A percentile compares a stretch with the other conserved stretches of the same genome.
Evolutionary conservation across 768 basidiomycete genomes (phyloP).

Genomic region (Mycena polygramma): DNA sequence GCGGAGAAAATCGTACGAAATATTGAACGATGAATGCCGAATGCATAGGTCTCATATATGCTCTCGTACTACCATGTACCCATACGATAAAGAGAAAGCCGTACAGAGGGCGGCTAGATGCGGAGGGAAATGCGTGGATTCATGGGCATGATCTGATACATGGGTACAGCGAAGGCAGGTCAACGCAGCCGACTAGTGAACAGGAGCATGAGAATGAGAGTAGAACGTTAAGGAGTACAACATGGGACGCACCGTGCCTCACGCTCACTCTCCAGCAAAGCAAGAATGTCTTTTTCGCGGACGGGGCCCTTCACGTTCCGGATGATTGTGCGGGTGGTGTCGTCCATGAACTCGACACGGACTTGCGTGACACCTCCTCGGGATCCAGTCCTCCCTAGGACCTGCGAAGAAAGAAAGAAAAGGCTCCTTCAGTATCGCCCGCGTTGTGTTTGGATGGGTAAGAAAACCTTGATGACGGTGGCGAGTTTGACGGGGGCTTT

Average conservation of each 20-base stretch:
- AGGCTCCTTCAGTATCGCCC: constrained; percentile 9
- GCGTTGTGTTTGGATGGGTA: background rate
- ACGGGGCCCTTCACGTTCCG: constrained; percentile 99
- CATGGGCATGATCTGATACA: constrained; percentile 30
- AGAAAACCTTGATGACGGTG: constrained; percentile 92
- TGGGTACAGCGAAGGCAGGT: constrained; percentile 34
- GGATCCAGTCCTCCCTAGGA: constrained; percentile 98
- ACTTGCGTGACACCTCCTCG: constrained; percentile 99
- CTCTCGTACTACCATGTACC: constrained; percentile 21
- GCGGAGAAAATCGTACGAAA: background rate
- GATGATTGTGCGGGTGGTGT: constrained; percentile 94
- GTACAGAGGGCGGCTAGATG: constrained; percentile 12
- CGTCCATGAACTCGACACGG: constrained; percentile 99
- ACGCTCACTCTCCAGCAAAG: constrained; percentile 97
- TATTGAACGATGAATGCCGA: background rate
- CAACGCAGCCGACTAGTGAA: constrained; percentile 55
- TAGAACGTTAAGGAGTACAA: background rate
- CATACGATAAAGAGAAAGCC: constrained; percentile 27
- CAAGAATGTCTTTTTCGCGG: constrained; percentile 94
- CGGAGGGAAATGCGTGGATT: constrained; percentile 33
- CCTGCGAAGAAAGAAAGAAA: constrained; percentile 60
- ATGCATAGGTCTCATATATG: constrained; percentile 24
- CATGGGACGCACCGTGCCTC: constrained; percentile 91
- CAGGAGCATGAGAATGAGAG: constrained; percentile 1
- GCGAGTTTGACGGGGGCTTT: constrained; percentile 97